Conservation (phyloP, 495 filamentous ascomycete genomes). For the Aspergillus incahuasiensis region DNA sequence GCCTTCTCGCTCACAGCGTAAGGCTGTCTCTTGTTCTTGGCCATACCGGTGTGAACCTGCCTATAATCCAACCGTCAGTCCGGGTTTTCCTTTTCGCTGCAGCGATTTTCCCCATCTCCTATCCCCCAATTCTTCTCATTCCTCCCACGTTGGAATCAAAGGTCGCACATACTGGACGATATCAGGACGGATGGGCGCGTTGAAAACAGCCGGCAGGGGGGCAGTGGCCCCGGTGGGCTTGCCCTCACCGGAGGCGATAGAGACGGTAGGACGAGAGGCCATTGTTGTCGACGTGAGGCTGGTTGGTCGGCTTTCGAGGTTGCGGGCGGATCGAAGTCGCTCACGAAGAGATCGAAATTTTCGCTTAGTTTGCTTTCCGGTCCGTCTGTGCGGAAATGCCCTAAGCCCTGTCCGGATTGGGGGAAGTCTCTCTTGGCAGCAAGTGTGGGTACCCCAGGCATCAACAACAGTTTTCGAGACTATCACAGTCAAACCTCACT, state of each 20-base stretch:
- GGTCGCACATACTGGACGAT: slow-evolving; percentile 76
- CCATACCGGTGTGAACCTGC: slow-evolving; percentile 94
- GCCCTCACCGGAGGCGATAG: slow-evolving; percentile 90
- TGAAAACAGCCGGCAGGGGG: slow-evolving; percentile 92
- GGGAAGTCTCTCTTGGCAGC: not conserved
- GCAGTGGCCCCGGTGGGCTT: slow-evolving; percentile 78
- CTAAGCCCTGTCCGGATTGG: slow-evolving; percentile 35
- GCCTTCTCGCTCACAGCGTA: slow-evolving; percentile 99
- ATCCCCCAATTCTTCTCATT: slow-evolving; percentile 13
- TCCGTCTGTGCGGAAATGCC: slow-evolving; percentile 29
- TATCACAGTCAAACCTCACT: no score
- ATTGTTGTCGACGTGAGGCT: slow-evolving; percentile 55
- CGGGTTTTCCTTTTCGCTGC: not conserved
- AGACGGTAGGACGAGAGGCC: slow-evolving; percentile 92
- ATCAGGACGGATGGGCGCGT: slow-evolving; percentile 92
- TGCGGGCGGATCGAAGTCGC: slow-evolving; percentile 40
- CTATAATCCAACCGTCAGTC: slow-evolving; percentile 44
- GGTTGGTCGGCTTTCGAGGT: slow-evolving; percentile 44
- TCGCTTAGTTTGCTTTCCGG: slow-evolving; percentile 36
- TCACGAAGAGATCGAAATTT: slow-evolving; percentile 44
- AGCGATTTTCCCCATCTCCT: not conserved
- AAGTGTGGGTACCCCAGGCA: slow-evolving; percentile 11
- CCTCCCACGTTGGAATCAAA: slow-evolving; percentile 14
- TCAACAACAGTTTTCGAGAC: not conserved
- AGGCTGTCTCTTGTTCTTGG: slow-evolving; percentile 99